Evolutionary conservation across 352 stramenopile genomes (phyloP), one percentile per base, ranked within the genome.

Genomic region (Elongisporangium undulatum): DNA sequence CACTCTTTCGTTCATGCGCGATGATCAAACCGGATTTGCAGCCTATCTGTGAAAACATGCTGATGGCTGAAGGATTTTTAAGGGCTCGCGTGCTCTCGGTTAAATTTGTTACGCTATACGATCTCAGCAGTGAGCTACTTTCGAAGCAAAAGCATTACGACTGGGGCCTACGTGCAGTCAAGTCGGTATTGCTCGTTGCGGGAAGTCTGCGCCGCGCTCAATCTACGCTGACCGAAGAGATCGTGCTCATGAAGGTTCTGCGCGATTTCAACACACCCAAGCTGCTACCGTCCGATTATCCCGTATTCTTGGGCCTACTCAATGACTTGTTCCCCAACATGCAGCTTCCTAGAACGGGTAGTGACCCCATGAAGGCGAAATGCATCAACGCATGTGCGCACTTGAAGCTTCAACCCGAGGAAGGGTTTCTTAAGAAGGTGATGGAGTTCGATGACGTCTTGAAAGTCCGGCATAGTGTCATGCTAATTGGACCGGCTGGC

Each of bases 211-310:
- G 97, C 55, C 88, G 94, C 45, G 77, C 85, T 3, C 87, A 97
- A 48, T 74, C 85, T 3, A 73, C 80, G 1, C 78, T 96, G 16
- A 73, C 59, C 0, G 96, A 98, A 71, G 89, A 93, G 19, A 84
- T 87, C 26, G 95, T 99, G 56, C 74, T 99, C 17, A 97, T 98
- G 92, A 86, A 97, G 61, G 96, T 97, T 20, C 82, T 99, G 24
- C 89, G 94, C 51, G 95, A 99, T 71, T 98, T 98, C 60, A 99
- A 99, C 68, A 97, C 92, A 0, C 94, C 96, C 0, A 96, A 97
- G 54, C 92, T 98, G 52, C 78, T 97, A 4, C 81, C 87, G 5
- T 75, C 95, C 8, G 95, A 99, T 59, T 96, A 93, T 48, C 89
- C 92, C 3, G 93, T 98, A 26, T 99, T 99, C 71, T 79, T 98